Evolutionary conservation across 1,139 yeast species (phyloP), one percentile per base, ranked within the genome.

Genomic region (Diutina neorugosa): DNA sequence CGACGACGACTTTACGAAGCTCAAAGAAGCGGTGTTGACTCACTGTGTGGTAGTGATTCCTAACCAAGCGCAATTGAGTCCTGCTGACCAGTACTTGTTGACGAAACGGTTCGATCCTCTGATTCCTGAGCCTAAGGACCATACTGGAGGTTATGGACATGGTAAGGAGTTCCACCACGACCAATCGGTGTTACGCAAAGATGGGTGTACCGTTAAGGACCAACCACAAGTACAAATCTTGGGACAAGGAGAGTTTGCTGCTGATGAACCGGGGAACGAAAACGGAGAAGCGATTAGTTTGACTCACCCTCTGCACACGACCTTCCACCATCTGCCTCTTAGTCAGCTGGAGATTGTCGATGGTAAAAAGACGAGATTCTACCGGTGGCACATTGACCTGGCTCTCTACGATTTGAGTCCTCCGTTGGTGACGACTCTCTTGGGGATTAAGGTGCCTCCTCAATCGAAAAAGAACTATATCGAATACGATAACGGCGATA

Each of bases 361-460:
- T 2, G 71, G 78, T 34, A 80, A 82, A 54, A 77, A 77, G 65
- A 88, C 96, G 1, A 76, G 94, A 59, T 88, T 84, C 66, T 88
- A 87, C 77, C 80, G 96, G 69, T 88, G 96, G 96, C 96, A 88
- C 69, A 86, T 88, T 60, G 96, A 88, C 68, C 84, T 93, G 51
- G 96, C 96, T 5, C 76, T 88, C 52, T 88, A 88, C 62, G 96
- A 81, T 41, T 75, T 87, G 61, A 81, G 91, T 8, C 96, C 96
- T 31, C 96, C 96, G 37, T 77, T 84, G 59, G 87, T 84, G 51
- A 88, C 96, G 3, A 87, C 96, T 1, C 75, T 88, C 57, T 74
- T 88, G 55, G 96, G 96, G 6, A 81, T 88, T 59, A 78, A 82
- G 62, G 93, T 86, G n/a, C 96, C 96, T 5, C 76, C 79, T 31